Evolutionary conservation across 2,329 filamentous ascomycete genomes (phyloP), one percentile per base, ranked within the genome.

Genomic region (Venturia carpophila): DNA sequence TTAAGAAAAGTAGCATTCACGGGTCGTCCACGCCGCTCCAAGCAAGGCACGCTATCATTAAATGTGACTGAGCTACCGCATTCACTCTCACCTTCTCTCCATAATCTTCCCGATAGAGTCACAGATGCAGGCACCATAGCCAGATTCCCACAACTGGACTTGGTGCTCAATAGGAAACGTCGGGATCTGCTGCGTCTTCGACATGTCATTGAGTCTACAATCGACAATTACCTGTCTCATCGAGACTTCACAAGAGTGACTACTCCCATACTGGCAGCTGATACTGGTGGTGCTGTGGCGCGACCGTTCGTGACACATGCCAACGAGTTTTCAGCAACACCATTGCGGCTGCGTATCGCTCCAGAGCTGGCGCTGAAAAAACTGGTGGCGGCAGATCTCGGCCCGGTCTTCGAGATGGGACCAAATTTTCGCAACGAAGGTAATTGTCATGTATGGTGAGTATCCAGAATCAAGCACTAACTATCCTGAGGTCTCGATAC

Each of bases 301-400:
- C 87, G 90, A 61, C 91, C 94, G 0, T 99, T 99, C 74, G 81
- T 87, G 69, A 97, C 92, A 0, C 78, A 80, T 56, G 87, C 91
- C 10, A 90, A 88, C 0, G 91, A 92, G 72, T 87, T 96, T 67
- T 80, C 85, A 2, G 83, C 87, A 49, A 87, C 85, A 66, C 81
- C 86, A 64, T 79, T 99, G 43, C 85, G 89, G 27, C 81, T 99
- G 42, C 84, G 94, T 61, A 93, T 99, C 70, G 94, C 94, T 3
- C 94, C 94, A 0, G 94, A 99, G 76, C 79, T 99, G 43, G 97
- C 92, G 88, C 83, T 99, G 52, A 99, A 99, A 79, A 85, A 94
- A 10, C 80, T 99, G 58, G 86, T 97, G 0, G 84, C 97, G 21
- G 93, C 92, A 62, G 93, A 92, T 2, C 86, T 97, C 67, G 89